phyloP scores from a whole-genome alignment of 768 basidiomycete genomes.

The Heimioporus sp. region DNA sequence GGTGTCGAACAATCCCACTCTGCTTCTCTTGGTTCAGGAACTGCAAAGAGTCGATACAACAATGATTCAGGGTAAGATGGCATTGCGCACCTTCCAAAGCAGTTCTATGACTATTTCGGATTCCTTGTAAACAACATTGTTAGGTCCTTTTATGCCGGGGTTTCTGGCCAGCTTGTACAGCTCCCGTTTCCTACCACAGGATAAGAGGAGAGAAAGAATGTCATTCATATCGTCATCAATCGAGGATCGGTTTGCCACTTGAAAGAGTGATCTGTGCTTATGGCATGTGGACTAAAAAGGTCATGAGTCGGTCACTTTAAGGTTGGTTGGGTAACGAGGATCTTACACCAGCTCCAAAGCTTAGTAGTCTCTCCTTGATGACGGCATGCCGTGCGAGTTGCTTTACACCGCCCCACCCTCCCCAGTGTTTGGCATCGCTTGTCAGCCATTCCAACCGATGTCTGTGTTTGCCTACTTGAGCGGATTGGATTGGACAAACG shows the following conservation, averaged over 20 bases:
- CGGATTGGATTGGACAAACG: background rate
- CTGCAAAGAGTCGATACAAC: conserved; percentile 4
- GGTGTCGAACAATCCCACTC: conserved; percentile 2
- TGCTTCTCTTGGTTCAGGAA: conserved; percentile 2
- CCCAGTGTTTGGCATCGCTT: conserved; percentile 10
- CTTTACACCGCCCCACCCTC: conserved; percentile 8
- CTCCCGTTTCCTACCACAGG: conserved; percentile 14
- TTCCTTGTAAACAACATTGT: background rate
- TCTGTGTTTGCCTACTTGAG: conserved; percentile 3
- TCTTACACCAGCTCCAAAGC: conserved; percentile 11
- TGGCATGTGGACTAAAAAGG: conserved; percentile 11
- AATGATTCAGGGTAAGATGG: background rate
- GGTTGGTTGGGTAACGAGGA: background rate
- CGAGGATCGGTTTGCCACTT: background rate
- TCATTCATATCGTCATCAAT: conserved; percentile 13
- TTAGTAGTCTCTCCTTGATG: conserved; percentile 11
- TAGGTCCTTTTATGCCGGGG: background rate
- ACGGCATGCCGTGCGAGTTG: conserved; percentile 16
- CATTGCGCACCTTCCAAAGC: conserved; percentile 17
- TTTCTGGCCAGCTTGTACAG: conserved; percentile 10
- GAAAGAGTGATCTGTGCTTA: conserved; percentile 7
- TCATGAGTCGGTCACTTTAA: background rate
- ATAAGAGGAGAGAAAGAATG: conserved; percentile 18
- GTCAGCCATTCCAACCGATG: conserved; percentile 4
- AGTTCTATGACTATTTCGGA: conserved; percentile 21